Evolutionary conservation across 2,329 filamentous ascomycete species (phyloP).

Genomic region (Helotiales sp.): DNA sequence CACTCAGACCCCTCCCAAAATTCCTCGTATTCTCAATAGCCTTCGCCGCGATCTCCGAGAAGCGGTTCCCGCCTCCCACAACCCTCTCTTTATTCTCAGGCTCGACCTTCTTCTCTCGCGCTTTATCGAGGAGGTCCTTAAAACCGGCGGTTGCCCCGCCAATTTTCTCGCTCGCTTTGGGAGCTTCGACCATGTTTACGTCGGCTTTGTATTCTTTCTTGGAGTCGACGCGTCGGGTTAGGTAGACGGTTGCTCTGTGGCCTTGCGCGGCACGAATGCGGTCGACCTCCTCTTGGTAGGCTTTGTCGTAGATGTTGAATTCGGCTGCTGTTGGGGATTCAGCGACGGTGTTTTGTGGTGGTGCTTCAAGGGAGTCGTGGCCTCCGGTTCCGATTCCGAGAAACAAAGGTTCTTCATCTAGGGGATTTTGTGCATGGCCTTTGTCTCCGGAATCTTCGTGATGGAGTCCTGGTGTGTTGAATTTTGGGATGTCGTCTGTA

Average conservation of each 20-base stretch:
- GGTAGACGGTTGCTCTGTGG: conserved; percentile 60
- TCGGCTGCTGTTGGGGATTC: conserved; percentile 86
- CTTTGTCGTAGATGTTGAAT: conserved; percentile 86
- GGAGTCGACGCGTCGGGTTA: conserved; percentile 55
- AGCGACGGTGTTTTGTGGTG: conserved; percentile 62
- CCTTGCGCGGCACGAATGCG: conserved; percentile 63
- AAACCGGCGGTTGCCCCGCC: conserved; percentile 38
- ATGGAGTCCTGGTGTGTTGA: conserved; percentile 20
- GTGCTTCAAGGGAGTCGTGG: conserved; percentile 42
- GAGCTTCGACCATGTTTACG: conserved; percentile 39
- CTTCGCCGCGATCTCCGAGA: conserved; percentile 38
- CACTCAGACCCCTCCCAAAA: conserved; percentile 30
- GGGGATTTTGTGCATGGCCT: conserved; percentile 66
- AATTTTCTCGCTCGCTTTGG: conserved; percentile 26
- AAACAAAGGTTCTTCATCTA: conserved; percentile 67
- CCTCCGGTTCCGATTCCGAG: conserved; percentile 77
- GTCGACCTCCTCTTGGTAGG: conserved; percentile 82
- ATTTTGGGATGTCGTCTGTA: not conserved
- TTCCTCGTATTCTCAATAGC: conserved; percentile 36
- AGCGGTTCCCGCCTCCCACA: conserved; percentile 16
- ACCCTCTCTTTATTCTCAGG: conserved; percentile 11
- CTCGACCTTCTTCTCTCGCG: conserved; percentile 28
- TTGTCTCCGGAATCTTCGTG: conserved; percentile 50
- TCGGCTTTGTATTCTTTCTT: conserved; percentile 42
- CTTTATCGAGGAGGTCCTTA: conserved; percentile 40